These are phyloP conservation scores for Macrolepiota fuliginosa DNA, from an alignment of 768 basidiomycete genomes.

Conservation along the genomic window DNA sequence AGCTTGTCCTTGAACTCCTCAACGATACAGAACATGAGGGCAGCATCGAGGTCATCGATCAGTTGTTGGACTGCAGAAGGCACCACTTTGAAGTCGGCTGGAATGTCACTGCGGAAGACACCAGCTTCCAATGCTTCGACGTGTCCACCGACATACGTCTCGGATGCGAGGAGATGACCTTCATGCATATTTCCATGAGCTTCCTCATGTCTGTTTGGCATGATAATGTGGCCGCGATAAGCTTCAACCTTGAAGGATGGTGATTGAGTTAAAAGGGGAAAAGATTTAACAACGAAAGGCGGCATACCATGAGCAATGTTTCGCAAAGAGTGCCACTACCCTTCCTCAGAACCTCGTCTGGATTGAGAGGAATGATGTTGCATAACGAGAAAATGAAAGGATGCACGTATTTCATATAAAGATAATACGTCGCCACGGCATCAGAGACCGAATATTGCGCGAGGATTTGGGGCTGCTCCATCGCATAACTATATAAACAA, in stretches of 20 bases:
- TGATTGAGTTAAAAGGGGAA: not conserved
- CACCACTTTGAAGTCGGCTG: slow-evolving; percentile 92
- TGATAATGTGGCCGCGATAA: slow-evolving; percentile 86
- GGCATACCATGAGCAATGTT: slow-evolving; percentile 90
- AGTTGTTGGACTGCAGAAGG: slow-evolving; percentile 88
- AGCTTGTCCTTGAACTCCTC: slow-evolving; percentile 81
- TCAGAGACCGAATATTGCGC: slow-evolving; percentile 99
- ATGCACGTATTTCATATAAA: slow-evolving; percentile 99
- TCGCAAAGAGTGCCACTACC: slow-evolving; percentile 97
- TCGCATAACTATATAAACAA: slow-evolving; percentile 70
- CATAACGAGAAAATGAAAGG: slow-evolving; percentile 99
- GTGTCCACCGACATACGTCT: slow-evolving; percentile 98
- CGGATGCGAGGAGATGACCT: slow-evolving; percentile 93
- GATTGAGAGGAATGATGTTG: slow-evolving; percentile 96
- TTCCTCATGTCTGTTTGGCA: slow-evolving; percentile 98
- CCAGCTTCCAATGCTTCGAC: slow-evolving; percentile 98
- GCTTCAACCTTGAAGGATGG: slow-evolving; percentile 79
- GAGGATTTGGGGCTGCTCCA: slow-evolving; percentile 91
- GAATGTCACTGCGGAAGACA: slow-evolving; percentile 95
- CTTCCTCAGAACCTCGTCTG: slow-evolving; percentile 95
- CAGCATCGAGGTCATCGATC: slow-evolving; percentile 91
- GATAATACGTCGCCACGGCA: slow-evolving; percentile 99
- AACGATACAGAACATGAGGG: slow-evolving; percentile 82
- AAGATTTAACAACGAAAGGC: not conserved
- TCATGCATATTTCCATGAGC: slow-evolving; percentile 89